Evolutionary conservation across 768 basidiomycete species (phyloP), one percentile per base, ranked within the genome.

Genomic region (Gloeopeniophorella convolvens): DNA sequence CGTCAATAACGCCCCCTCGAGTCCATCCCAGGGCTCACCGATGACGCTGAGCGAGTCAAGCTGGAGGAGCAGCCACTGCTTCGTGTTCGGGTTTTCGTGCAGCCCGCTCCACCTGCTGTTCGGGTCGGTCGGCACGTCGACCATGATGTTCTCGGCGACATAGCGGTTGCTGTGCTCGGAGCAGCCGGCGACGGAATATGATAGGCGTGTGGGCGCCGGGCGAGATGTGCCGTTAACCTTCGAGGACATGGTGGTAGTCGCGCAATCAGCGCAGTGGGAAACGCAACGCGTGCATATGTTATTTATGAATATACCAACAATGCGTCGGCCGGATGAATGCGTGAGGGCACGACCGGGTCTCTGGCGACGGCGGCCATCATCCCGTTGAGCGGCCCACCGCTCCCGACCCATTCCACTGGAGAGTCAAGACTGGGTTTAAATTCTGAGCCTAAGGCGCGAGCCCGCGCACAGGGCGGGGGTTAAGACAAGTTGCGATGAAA

Each of bases 81-180:
- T 77, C 37, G 71, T 65, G 56, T 71, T 77, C 4, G 73, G 63
- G 5, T 74, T 72, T 35, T 82, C 79, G 41, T 77, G 71, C 3
- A 79, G 79, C 5, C 82, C 82, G 42, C 84, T 89, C 87, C 86
- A 89, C 69, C 88, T 69, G 61, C 84, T 88, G 3, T 72, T 68
- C 50, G 78, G 78, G 60, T 88, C 83, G 43, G 65, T 63, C 0
- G 84, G 84, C 16, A 70, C 72, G 63, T 88, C 80, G 16, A 77
- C 67, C 21, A 83, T 65, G 47, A 89, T 84, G 55, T 88, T 83
- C 52, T 85, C 78, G 3, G 85, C 75, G 23, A 70, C 72, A 67
- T 87, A 88, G 55, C 70, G 72, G 3, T 81, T 82, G 58, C 83
- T 86, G 64, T 85, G 84, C 30, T 83, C 75, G n/a, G 83, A 83